Conservation (phyloP, 2,329 filamentous ascomycete species). For the Trichoderma sp. region DNA sequence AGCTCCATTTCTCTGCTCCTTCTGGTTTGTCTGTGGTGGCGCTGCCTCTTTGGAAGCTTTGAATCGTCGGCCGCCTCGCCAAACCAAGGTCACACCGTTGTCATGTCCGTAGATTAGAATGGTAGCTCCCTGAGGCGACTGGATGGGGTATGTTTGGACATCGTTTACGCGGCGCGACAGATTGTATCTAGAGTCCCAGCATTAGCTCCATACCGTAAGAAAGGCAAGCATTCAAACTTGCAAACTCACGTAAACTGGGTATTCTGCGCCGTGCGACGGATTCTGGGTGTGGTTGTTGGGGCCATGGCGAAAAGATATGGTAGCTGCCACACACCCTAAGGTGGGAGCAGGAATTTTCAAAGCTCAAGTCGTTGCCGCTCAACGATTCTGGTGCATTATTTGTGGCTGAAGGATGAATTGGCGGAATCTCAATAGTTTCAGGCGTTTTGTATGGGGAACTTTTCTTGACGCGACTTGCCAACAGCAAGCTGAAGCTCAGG, state of each 20-base stretch:
- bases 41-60: constrained; percentile 43
- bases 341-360: not conserved
- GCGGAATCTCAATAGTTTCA: not conserved
- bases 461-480: constrained; percentile 18
- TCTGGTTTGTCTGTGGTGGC: constrained; percentile 26
- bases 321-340: constrained; percentile 18
- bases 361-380: not conserved
- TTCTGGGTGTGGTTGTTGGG: constrained; percentile 37
- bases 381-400: not conserved
- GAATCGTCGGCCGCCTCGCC: constrained; percentile 62
- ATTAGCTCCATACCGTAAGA: not conserved
- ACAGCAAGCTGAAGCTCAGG: constrained; percentile 14
- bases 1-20: constrained; percentile 52
- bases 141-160: constrained; percentile 59
- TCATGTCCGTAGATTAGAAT: constrained; percentile 64
- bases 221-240: not conserved
- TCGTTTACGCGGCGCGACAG: constrained; percentile 57
- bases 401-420: not conserved
- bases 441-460: constrained; percentile 12
- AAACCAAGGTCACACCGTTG: constrained; percentile 59
- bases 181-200: constrained; percentile 52
- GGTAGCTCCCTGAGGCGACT: constrained; percentile 61
- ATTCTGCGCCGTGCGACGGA: constrained; percentile 49
- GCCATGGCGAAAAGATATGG: constrained; percentile 32
- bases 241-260: constrained; percentile 47